Percentiles rank a stretch among this genome's conserved stretches.
These are phyloP conservation scores for Solanum medicagineum DNA, from an alignment of 257 asterid genomes.

Conservation along the genomic window DNA sequence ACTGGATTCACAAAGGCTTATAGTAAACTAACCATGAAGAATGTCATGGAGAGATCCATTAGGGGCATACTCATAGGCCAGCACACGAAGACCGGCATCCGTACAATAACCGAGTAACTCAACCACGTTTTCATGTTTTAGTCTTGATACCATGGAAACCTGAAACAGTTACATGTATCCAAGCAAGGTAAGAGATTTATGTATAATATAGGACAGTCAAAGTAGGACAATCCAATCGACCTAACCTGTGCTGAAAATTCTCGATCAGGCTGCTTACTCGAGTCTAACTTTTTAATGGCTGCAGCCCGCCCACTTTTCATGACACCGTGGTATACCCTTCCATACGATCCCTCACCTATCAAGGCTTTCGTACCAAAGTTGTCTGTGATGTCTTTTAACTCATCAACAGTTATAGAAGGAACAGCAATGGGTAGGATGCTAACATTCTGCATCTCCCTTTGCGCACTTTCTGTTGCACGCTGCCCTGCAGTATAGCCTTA, in stretches of 20 bases:
- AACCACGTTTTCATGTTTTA: slow-evolving; percentile 54
- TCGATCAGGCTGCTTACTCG: slow-evolving; percentile 78
- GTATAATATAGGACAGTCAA: neutral
- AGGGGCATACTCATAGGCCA: slow-evolving; percentile 61
- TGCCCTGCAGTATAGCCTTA: slow-evolving; percentile 23
- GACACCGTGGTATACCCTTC: slow-evolving; percentile 62
- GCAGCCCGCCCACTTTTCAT: slow-evolving; percentile 50
- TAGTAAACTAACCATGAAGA: slow-evolving; percentile 52
- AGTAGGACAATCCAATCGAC: neutral
- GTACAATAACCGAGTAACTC: slow-evolving; percentile 62
- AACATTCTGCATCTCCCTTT: slow-evolving; percentile 32
- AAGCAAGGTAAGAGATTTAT: neutral
- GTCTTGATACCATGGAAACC: slow-evolving; percentile 79
- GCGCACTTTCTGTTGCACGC: slow-evolving; percentile 42
- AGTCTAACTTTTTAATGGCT: slow-evolving; percentile 69
- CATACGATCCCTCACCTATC: slow-evolving; percentile 82
- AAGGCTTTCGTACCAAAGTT: slow-evolving; percentile 54
- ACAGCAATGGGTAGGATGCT: slow-evolving; percentile 54
- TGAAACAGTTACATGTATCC: slow-evolving; percentile 8
- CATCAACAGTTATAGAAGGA: slow-evolving; percentile 56
- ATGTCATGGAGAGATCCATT: slow-evolving; percentile 74
- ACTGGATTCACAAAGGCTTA: neutral
- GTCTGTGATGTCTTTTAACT: slow-evolving; percentile 52
- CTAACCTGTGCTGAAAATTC: slow-evolving; percentile 64
- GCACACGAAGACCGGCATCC: slow-evolving; percentile 54